Evolutionary conservation across 345 rosid genomes (phyloP), one percentile per base, ranked within the genome.

Genomic region (Viola odorata): DNA sequence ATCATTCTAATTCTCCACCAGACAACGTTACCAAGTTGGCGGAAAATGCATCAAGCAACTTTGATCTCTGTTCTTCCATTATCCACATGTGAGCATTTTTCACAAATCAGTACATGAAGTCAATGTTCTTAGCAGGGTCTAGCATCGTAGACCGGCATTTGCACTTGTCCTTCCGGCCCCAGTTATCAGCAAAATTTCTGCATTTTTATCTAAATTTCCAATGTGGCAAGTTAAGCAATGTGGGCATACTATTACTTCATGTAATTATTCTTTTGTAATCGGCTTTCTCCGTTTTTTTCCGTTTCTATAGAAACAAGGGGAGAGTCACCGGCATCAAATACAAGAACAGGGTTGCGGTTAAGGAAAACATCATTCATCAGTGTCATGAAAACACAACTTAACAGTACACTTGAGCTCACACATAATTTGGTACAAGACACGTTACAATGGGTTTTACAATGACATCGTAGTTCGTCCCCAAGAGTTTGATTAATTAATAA

Each of bases 401-500:
- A 44, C 40, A 14, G 44, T 41, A 4, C 57, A 65, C 42, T 36
- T 50, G 55, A 61, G 65, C 71, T 64, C 51, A 39, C 6, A 36
- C 44, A 38, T 3, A 53, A 48, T 8, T 56, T 40, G 60, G 56
- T 66, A 63, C 50, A 67, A 8, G 15, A 40, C 55, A 44, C 14
- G 41, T 55, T 57, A 62, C 66, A 57, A 41, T 48, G 50, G 7
- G 61, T 23, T 68, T 67, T 73, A 73, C 72, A 78, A 47, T 55
- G 7, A 8, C 45, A 16, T 17, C 10, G 23, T n/a, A 13, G 58
- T 41, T 58, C 1, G 16, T 45, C 12, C 51, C 53, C 4, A 40
- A 14, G 32, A 23, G 32, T 23, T 23, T 23, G 5, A 47, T 67
- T 71, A 91, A 44, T 67, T 71, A 91, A 60, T 91, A 91, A 68